Percentiles rank a stretch among this genome's conserved stretches.
These are phyloP conservation scores for Penicillium sp. DNA, from an alignment of 2,329 filamentous ascomycete genomes.

Conservation along the genomic window DNA sequence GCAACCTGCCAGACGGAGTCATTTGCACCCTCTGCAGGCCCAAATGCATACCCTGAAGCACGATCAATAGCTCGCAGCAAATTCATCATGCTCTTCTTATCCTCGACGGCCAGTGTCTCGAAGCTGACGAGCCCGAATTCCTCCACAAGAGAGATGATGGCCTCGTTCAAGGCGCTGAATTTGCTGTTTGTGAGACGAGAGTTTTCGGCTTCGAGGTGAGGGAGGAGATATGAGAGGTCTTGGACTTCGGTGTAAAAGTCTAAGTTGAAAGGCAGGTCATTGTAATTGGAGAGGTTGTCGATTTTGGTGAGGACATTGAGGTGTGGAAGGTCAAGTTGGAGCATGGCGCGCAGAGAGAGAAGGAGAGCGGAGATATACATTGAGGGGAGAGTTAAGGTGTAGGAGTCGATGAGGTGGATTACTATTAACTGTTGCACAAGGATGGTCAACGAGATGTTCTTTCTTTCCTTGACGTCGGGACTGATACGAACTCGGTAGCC, in stretches of 20 bases:
- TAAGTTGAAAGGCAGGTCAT: slow-evolving; percentile 87
- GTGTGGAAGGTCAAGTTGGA: slow-evolving; percentile 95
- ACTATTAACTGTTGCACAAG: slow-evolving; percentile 70
- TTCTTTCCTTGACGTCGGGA: neutral
- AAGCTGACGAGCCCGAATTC: slow-evolving; percentile 88
- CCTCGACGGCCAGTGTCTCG: slow-evolving; percentile 91
- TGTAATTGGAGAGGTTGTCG: slow-evolving; percentile 84
- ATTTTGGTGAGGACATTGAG: slow-evolving; percentile 97
- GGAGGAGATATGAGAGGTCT: slow-evolving; percentile 80
- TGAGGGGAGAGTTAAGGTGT: slow-evolving; percentile 87
- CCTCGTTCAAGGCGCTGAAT: slow-evolving; percentile 80
- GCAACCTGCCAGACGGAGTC: slow-evolving; percentile 97
- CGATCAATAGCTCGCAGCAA: slow-evolving; percentile 86
- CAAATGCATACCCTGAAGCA: slow-evolving; percentile 90
- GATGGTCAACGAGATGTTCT: slow-evolving; percentile 3
- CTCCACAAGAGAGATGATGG: slow-evolving; percentile 82
- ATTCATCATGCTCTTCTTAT: slow-evolving; percentile 95
- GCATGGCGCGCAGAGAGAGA: slow-evolving; percentile 90
- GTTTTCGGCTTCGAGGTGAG: slow-evolving; percentile 75
- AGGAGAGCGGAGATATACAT: slow-evolving; percentile 94
- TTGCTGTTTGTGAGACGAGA: slow-evolving; percentile 69
- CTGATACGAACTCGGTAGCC: slow-evolving; percentile 74
- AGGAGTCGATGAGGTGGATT: slow-evolving; percentile 89
- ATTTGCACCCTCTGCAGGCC: slow-evolving; percentile 84
- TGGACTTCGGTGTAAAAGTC: slow-evolving; percentile 98